These are phyloP conservation scores for Fusarium sp. DNA, from an alignment of 2,329 filamentous ascomycete species.

Conservation along the genomic window DNA sequence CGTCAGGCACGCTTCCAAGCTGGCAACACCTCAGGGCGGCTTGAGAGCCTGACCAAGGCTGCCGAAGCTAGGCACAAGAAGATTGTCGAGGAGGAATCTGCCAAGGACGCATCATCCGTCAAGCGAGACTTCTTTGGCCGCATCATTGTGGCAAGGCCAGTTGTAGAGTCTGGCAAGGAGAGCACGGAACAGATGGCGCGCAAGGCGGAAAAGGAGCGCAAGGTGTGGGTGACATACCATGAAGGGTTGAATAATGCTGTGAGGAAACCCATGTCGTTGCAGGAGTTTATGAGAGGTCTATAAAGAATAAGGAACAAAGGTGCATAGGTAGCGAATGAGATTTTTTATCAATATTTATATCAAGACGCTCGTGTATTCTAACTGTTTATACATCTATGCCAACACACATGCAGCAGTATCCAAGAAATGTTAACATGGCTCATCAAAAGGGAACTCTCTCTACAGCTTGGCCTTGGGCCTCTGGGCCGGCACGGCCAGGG, in stretches of 20 bases:
- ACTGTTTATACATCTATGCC: conserved; percentile 31
- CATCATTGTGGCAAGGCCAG: conserved; percentile 63
- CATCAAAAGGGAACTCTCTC: conserved; percentile 7
- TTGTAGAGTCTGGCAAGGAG: conserved; percentile 57
- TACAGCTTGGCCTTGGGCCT: conserved; percentile 65
- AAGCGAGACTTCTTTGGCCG: conserved; percentile 91
- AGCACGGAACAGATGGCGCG: conserved; percentile 46
- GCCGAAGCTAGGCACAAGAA: conserved; percentile 49
- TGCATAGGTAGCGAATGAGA: conserved; percentile 12
- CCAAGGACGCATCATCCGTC: conserved; percentile 55
- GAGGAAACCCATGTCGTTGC: conserved; percentile 84
- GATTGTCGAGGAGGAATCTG: conserved; percentile 46
- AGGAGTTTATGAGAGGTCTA: conserved; percentile 79
- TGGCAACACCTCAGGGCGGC: conserved; percentile 49
- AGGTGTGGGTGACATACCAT: conserved; percentile 89
- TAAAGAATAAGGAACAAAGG: conserved; percentile 46
- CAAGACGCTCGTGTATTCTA: conserved; percentile 30
- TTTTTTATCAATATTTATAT: background rate
- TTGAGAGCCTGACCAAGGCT: conserved; percentile 46
- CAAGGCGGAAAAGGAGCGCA: conserved; percentile 59
- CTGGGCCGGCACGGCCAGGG: conserved; percentile 64
- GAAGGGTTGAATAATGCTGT: conserved; percentile 95
- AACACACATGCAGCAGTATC: background rate
- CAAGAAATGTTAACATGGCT: conserved; percentile 4
- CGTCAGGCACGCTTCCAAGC: conserved; percentile 73